phyloP scores from a whole-genome alignment of 805 yeast species.

The Wickerhamomyces bisporus region DNA sequence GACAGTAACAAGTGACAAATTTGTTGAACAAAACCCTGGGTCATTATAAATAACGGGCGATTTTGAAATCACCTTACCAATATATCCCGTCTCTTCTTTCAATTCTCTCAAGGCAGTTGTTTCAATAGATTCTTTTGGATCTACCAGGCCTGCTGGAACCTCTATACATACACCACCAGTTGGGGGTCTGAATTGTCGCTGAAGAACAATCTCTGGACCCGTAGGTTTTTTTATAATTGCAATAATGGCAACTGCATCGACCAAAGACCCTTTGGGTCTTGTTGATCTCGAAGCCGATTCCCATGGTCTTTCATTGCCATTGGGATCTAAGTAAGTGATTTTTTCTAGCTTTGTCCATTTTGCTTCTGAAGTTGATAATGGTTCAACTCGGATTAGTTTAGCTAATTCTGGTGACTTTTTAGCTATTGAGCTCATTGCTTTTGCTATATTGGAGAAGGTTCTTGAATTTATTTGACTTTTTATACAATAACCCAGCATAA shows the following conservation, averaged over 20 bases:
- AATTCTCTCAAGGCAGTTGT: conserved; percentile 84
- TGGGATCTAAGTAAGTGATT: conserved; percentile 67
- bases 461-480: too few relatives aligned
- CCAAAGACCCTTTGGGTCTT: conserved; percentile 30
- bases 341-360: conserved; percentile 66
- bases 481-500: too few relatives aligned
- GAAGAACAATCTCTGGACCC: conserved; percentile 51
- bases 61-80: conserved; percentile 52
- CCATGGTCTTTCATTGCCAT: conserved; percentile 72
- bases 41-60: conserved; percentile 59
- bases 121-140: conserved; percentile 72
- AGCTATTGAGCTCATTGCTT: conserved; percentile 8
- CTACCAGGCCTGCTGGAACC: conserved; percentile 93
- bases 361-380: conserved; percentile 40
- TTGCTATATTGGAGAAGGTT: too few relatives aligned
- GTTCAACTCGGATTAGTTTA: conserved; percentile 25
- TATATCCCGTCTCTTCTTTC: conserved; percentile 88
- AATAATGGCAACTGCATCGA: conserved; percentile 90
- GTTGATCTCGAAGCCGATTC: conserved; percentile 66
- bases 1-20: conserved; percentile 71
- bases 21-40: conserved; percentile 90
- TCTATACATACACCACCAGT: conserved; percentile 84
- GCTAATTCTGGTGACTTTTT: conserved; percentile 34
- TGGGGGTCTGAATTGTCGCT: conserved; percentile 93
- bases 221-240: conserved; percentile 56